These are phyloP conservation scores for Tetradesmus lagerheimii DNA, from an alignment of 139 green algal genomes.

Conservation along the genomic window DNA sequence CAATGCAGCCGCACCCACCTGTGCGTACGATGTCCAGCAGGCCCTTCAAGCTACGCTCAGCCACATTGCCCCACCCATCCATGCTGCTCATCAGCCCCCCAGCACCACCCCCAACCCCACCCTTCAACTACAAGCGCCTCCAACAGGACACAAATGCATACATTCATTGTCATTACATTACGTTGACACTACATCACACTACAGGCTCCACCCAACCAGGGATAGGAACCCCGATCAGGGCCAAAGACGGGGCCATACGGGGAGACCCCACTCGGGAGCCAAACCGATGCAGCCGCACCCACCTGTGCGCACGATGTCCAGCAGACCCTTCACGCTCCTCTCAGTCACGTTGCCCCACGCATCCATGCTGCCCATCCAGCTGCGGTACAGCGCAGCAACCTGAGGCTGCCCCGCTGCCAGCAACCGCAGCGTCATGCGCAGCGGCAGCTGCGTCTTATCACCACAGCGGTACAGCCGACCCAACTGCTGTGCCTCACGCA, in stretches of 20 bases:
- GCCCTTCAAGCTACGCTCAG: constrained; percentile 16
- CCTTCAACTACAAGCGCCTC: too few species aligned
- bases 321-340: constrained; percentile 18
- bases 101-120: too few species aligned
- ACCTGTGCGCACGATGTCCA: constrained; percentile 27
- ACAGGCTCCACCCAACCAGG: too few species aligned
- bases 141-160: too few species aligned
- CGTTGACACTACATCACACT: too few species aligned
- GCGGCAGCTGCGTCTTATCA: background rate
- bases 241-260: too few species aligned
- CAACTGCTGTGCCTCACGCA: background rate
- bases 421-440: constrained; percentile 17
- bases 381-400: background rate
- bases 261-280: too few species aligned
- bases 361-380: constrained; percentile 6
- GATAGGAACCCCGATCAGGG: too few species aligned
- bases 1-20: background rate
- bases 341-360: constrained; percentile 7
- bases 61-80: background rate
- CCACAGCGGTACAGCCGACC: constrained; percentile 6
- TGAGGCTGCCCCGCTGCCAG: background rate
- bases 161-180: too few species aligned
- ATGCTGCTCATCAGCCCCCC: constrained; percentile 1
- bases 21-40: constrained; percentile 24
- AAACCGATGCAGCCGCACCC: too few species aligned